A percentile compares a stretch with the other conserved stretches of the same genome.
Conservation (phyloP, 257 asterid species). For the Voacanga thouarsii region DNA sequence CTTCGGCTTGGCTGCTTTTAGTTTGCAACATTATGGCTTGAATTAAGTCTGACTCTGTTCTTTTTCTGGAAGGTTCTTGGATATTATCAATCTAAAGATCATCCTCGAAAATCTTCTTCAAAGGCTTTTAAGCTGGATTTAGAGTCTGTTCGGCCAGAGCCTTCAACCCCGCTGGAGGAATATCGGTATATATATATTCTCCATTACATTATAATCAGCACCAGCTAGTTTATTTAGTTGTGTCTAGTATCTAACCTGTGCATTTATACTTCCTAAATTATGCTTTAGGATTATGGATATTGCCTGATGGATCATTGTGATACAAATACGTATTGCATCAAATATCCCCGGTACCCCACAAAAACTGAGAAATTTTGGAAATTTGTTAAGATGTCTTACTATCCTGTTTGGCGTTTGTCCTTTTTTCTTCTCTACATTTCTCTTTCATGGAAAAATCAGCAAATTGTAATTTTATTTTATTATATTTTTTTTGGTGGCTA, state of each 20-base stretch:
- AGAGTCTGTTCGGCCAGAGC: constrained; percentile 89
- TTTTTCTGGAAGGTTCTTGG: constrained; percentile 61
- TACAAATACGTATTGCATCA: neutral
- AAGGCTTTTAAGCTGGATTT: constrained; percentile 75
- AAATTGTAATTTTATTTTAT: neutral
- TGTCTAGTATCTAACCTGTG: neutral
- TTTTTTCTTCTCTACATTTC: neutral
- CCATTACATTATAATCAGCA: neutral
- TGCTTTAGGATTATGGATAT: neutral
- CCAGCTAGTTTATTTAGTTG: neutral
- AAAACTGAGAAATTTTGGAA: neutral
- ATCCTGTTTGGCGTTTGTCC: neutral
- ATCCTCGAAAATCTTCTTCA: constrained; percentile 71
- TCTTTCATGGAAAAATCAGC: neutral
- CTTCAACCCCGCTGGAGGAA: constrained; percentile 80
- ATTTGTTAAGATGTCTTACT: neutral
- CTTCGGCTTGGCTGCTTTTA: neutral
- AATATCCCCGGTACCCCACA: neutral
- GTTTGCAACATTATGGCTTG: neutral
- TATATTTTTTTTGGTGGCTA: neutral
- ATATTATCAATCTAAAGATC: constrained; percentile 65
- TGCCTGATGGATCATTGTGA: neutral
- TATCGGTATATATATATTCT: constrained; percentile 49
- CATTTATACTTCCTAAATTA: neutral
- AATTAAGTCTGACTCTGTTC: constrained; percentile 7